Percentiles rank a stretch among this genome's conserved stretches.
Evolutionary conservation across 495 filamentous ascomycete genomes (phyloP).

Genomic region (Penicillium verhagenii): DNA sequence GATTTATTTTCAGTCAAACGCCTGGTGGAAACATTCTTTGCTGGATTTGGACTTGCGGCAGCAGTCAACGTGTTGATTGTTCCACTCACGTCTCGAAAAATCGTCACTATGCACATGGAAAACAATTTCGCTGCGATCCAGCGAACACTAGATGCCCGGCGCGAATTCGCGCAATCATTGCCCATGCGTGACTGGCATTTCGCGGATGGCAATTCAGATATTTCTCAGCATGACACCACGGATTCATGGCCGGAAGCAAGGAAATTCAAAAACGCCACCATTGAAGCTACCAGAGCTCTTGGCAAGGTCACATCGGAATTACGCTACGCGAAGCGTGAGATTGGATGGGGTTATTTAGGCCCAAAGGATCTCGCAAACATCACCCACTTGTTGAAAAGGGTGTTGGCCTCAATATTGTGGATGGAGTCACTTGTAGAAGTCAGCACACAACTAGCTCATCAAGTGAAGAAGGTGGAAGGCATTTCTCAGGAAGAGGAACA

Average conservation of each 20-base stretch:
- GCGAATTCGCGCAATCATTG: not conserved
- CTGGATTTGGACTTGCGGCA: conserved; percentile 4
- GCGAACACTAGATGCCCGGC: not conserved
- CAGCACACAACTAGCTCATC: not conserved
- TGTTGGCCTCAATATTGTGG: not conserved
- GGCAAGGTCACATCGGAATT: not conserved
- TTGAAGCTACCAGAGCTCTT: not conserved
- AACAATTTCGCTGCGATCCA: not conserved
- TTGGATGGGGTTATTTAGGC: not conserved
- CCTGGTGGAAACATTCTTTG: conserved; percentile 3
- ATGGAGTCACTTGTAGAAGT: not conserved
- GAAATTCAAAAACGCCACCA: not conserved
- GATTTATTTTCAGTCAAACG: conserved; percentile 3
- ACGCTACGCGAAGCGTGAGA: not conserved
- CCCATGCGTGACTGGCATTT: not conserved
- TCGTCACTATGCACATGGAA: conserved; percentile 1
- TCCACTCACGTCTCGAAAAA: conserved; percentile 8
- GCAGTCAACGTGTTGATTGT: conserved; percentile 5
- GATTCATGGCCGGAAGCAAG: not conserved
- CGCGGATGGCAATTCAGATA: not conserved
- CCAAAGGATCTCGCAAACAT: not conserved
- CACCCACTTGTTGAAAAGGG: not conserved
- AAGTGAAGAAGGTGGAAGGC: not conserved
- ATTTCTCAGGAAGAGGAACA: not conserved
- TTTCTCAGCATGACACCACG: not conserved